Base-by-base conservation (phyloP, 305 asterid species). In the Coffea humblotiana region DNA sequence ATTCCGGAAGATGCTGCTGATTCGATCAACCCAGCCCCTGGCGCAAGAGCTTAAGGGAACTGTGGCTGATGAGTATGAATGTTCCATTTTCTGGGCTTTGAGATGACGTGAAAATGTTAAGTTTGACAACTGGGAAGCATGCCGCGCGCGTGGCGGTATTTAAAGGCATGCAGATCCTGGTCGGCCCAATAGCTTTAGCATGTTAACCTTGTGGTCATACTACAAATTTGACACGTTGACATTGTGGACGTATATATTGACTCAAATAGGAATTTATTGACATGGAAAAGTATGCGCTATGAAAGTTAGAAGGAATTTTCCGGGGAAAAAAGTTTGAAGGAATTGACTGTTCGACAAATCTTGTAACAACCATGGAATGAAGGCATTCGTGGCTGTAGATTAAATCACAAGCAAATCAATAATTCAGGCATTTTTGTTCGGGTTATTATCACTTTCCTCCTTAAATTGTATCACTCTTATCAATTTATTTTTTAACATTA, bases 21-120 rank as follows among this genome's bases (percentile, higher is more conserved):
- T 80, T 2, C 85, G 82, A 3, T 84, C 85, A 15, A 83, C 87
- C 94, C 94, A 88, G 74, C 87, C 78, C 69, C 77, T 74, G 54
- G 87, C 84, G 71, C 84, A 77, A 43, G 81, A 74, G 69, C 75
- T 72, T 15, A 80, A 54, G 49, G 83, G 77, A 45, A 78, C 72
- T 5, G 79, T 75, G 1, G 19, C 64, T 2, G 73, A 27, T 75
- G 83, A 74, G 52, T n/a, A 52, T 58, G 64, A 6, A 11, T 32
- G 72, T 45, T 79, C 61, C 79, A 69, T 71, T 23, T 70, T 47
- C 32, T 79, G 67, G 25, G 35, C 14, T n/a, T 76, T 71, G 67
- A 72, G 61, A 32, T 32, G 8, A n/a, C 49, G 75, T 51, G 75
- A 68, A 77, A 48, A 19, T 48, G 43, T 29, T 29, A 43, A n/a